Base-by-base conservation (phyloP, 2,329 filamentous ascomycete genomes). In the Fonsecaea pedrosoi region DNA sequence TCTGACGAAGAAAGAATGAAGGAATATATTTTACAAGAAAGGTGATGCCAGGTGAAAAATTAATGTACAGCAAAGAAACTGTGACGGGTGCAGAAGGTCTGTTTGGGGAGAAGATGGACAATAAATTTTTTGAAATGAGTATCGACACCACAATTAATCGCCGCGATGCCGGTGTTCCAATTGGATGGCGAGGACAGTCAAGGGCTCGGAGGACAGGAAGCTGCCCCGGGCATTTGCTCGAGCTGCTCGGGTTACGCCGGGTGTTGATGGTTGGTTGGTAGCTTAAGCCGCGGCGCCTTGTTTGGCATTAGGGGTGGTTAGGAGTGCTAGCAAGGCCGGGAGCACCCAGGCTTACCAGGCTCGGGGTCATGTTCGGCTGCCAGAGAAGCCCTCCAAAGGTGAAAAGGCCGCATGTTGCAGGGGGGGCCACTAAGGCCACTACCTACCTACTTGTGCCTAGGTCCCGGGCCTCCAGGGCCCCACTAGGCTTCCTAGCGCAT, bases 21-120 rank as follows among this genome's bases (percentile, higher is more conserved):
- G 58, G 48, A 62, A 64, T 48, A 61, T 54, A 72, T 54, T 69
- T 65, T 72, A 73, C 70, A 73, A 54, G 54, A 58, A 68, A 50
- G 62, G 54, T 42, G 57, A 45, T 32, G 54, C 57, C 38, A 55
- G 40, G 40, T 21, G 54, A 64, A 37, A 58, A 56, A 64, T 38
- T 64, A 67, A 67, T 58, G 65, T 67, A 64, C 65, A 67, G 57
- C 30, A 64, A 53, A 58, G 61, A 54, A 61, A 53, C 30, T 54
- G 59, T 61, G 48, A 61, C 53, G 45, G 35, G 18, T 54, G 34
- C 59, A 40, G 37, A 13, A 30, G n/a, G 54, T 37, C 53, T 8
- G 59, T 54, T 40, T 42, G 59, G 40, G 59, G 48, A 54, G 34
- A 61, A 38, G 48, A 34, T 61, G 35, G 59, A 61, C 59, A 48